Base-by-base conservation (phyloP, 768 basidiomycete species). In the Lactarius vividus region DNA sequence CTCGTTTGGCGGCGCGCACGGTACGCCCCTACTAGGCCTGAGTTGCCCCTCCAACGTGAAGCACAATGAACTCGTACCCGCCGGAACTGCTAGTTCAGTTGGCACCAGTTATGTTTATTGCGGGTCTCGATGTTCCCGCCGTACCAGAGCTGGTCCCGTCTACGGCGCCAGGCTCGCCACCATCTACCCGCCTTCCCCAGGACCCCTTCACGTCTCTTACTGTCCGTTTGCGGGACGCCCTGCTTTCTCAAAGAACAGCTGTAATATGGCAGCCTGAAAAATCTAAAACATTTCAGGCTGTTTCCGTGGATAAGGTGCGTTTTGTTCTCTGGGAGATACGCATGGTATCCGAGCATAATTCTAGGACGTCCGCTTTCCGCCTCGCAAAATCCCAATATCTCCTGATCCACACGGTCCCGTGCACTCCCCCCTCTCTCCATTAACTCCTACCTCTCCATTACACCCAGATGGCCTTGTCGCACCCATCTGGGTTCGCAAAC, bases 401-500 rank as follows among this genome's bases (percentile, higher is more conserved):
- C 85, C 87, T 31, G 85, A 88, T 70, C 80, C 85, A 2, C 77
- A 83, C 68, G 72, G 83, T 3, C 59, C 59, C 5, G 79, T 86
- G 1, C 95, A 94, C 76, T 98, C 96, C 0, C 95, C 95, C 0
- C 81, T 98, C n/a, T 98, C 95, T 0, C 97, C 97, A 0, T 78
- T 98, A 46, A 92, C 92, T 0, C 88, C 89, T 0, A 82, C 89
- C 0, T 97, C 95, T 0, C 96, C 97, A 0, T 79, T 97, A 10
- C 85, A 94, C 75, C 97, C 97, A 0, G 97, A 99, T 73, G 97
- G 97, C 0, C 78, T 99, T 61, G 94, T 99, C 61, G 94, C 97
- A 3, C 97, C 97, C 1, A 94, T 98, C 74, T 99, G 97, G 97
- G 87, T 98, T 39, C 84, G 95, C 53, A 99, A 98, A 76, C 97